Base-by-base conservation (phyloP, 805 yeast genomes). In the Kodamaea fukazawae region DNA sequence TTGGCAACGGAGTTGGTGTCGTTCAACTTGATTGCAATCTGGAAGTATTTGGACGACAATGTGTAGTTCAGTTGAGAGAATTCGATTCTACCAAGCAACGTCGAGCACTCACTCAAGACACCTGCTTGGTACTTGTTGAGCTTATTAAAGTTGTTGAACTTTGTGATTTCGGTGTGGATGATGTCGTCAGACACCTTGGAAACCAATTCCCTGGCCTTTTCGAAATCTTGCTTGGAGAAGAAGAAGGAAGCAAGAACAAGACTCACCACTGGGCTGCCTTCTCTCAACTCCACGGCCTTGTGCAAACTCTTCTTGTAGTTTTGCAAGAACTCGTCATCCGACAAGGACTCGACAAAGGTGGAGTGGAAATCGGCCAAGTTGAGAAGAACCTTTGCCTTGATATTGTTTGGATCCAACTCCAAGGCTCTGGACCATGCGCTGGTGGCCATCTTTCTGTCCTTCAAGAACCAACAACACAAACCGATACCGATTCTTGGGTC, bases 401-500 rank as follows among this genome's bases (percentile, higher is more conserved):
- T 56, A 48, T 79, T 79, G 16, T 67, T 55, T 3, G 83, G 79
- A 46, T 83, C 78, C 30, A 91, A 61, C 55, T 82, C 84, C 23
- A 81, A 63, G 1, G 87, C 75, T 54, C 97, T 76, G 46, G 77
- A 75, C 97, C 98, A 93, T 0, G 98, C 83, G 36, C 68, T 66
- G 5, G 75, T 55, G 0, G 99, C 98, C 67, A 87, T 75, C 37
- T 75, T 75, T 47, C 78, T 76, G 58, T 87, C 95, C 38, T 83
- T 83, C 45, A 93, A 67, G 44, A 78, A 78, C 97, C 97, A 93
- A 57, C 82, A 91, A 61, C 97, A 90, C 48, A 93, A 67, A 26
- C 99, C 99, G 45, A 91, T 79, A 20, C 98, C 99, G 44, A 93
- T 75, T 61, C 99, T 74, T 13, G 97, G 95, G 64, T 91, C 97